A percentile compares a stretch with the other conserved stretches of the same genome.
Evolutionary conservation across 192 early-diverging fungal genomes (phyloP).

Genomic region (Lobulomyces angularis): DNA sequence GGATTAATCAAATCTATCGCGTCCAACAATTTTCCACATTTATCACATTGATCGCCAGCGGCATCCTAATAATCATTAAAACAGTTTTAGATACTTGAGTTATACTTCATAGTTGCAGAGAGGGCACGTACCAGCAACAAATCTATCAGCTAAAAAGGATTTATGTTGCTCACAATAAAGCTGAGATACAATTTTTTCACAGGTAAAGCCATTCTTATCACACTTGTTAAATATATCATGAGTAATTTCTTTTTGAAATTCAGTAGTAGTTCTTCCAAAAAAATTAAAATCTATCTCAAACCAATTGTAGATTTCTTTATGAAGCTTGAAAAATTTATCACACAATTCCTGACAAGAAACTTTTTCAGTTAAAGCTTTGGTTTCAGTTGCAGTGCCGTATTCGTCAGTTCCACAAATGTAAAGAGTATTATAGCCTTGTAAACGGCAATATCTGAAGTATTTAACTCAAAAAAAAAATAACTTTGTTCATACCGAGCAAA

Average conservation of each 20-base stretch:
- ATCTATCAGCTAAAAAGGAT: conserved; percentile 90
- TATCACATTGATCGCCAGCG: conserved; percentile 98
- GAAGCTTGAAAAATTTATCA: conserved; percentile 88
- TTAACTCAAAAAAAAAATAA: conserved; percentile 7
- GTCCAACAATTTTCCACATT: conserved; percentile 79
- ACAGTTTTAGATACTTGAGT: conserved; percentile 1
- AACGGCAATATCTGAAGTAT: conserved; percentile 61
- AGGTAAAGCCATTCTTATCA: conserved; percentile 54
- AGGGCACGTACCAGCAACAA: conserved; percentile 93
- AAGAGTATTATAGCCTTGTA: conserved; percentile 78
- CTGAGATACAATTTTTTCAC: conserved; percentile 70
- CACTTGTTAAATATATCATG: conserved; percentile 78
- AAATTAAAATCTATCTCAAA: conserved; percentile 88
- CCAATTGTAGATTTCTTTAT: conserved; percentile 85
- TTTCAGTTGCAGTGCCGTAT: conserved; percentile 98
- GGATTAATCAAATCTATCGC: conserved; percentile 87
- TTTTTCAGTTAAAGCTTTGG: conserved; percentile 88
- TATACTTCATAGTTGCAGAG: conserved; percentile 62
- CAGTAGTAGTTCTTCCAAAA: conserved; percentile 90
- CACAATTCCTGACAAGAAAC: conserved; percentile 83
- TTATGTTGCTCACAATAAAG: conserved; percentile 80
- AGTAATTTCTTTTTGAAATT: conserved; percentile 79
- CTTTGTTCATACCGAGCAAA: conserved; percentile 56
- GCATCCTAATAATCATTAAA: conserved; percentile 54
- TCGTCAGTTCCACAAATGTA: conserved; percentile 97